Evolutionary conservation across 345 rosid genomes (phyloP), one percentile per base, ranked within the genome.

Genomic region (Eucalyptus cloeziana): DNA sequence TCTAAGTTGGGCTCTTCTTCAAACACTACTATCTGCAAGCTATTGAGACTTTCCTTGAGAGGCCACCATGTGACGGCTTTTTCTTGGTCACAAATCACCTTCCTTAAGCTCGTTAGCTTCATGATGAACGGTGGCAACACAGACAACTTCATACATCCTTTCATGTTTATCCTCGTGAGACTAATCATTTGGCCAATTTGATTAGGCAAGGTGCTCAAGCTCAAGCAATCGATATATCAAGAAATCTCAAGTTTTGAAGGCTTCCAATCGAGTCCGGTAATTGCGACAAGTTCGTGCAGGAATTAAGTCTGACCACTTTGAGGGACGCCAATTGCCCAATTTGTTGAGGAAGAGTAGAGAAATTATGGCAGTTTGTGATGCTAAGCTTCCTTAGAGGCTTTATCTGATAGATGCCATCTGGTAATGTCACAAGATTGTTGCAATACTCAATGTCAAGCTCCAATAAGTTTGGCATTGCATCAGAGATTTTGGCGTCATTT

Each of bases 301-400:
- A 92, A 60, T 90, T 47, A 51, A 96, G 89, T 85, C 95, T 92
- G 87, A 94, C 85, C 86, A 47, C 51, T 87, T 96, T 85, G 5
- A 96, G 83, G 17, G 93, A 92, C 10, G 40, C 69, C 89, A 94
- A 88, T 33, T 92, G 94, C 7, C 93, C 93, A 4, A 95, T 92
- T 67, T 52, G 89, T 45, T 90, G 87, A 21, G 96, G 95, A 86
- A 96, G 89, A 45, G 19, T 19, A 21, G 87, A 31, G 37, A 96
- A 88, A 60, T 93, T 93, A 69, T 92, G 93, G 87, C 98, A 96
- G 56, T 94, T 92, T 86, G 95, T 91, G 93, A 96, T 91, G 91
- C 93, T 92, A 16, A 94, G 94, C 37, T 92, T 95, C 92, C 89
- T 92, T 87, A 96, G 80, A 40, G 91, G 45, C 89, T 52, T 76